Evolutionary conservation across 768 basidiomycete species (phyloP).

Genomic region (Suillus variegatus): DNA sequence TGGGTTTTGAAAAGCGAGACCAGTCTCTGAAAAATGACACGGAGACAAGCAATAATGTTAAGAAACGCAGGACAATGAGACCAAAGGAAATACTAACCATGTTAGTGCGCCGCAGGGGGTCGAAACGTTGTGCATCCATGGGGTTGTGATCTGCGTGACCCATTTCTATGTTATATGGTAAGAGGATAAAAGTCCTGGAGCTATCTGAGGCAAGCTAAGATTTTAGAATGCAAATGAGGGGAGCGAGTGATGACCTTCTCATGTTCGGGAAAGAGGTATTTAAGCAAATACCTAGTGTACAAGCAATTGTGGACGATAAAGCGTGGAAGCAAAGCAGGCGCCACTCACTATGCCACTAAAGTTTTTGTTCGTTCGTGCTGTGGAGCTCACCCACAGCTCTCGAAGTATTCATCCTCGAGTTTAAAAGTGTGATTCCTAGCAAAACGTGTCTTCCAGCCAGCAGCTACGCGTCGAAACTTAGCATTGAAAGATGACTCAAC

Average conservation of each 20-base stretch:
- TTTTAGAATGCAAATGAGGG: neutral
- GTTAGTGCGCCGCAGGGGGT: neutral
- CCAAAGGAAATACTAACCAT: slow-evolving; percentile 21
- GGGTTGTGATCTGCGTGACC: neutral
- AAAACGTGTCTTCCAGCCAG: neutral
- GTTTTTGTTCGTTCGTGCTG: neutral
- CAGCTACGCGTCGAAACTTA: too few relatives aligned
- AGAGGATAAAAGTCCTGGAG: neutral
- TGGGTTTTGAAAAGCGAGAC: slow-evolving; percentile 12
- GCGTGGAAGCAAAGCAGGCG: neutral
- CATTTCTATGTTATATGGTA: slow-evolving; percentile 9
- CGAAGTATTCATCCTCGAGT: neutral
- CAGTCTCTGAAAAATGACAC: slow-evolving; percentile 23
- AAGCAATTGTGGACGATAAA: neutral
- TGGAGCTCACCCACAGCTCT: neutral
- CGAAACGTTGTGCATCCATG: neutral
- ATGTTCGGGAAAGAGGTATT: neutral
- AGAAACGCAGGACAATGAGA: slow-evolving; percentile 5
- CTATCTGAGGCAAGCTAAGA: neutral
- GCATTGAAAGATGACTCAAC: neutral
- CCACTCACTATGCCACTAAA: neutral
- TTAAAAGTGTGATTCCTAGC: neutral
- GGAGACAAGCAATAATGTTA: slow-evolving; percentile 21
- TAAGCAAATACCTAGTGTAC: neutral
- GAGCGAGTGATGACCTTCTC: neutral